Evolutionary conservation across 2,329 filamentous ascomycete genomes (phyloP).

Genomic region (Cladosporium sp.): DNA sequence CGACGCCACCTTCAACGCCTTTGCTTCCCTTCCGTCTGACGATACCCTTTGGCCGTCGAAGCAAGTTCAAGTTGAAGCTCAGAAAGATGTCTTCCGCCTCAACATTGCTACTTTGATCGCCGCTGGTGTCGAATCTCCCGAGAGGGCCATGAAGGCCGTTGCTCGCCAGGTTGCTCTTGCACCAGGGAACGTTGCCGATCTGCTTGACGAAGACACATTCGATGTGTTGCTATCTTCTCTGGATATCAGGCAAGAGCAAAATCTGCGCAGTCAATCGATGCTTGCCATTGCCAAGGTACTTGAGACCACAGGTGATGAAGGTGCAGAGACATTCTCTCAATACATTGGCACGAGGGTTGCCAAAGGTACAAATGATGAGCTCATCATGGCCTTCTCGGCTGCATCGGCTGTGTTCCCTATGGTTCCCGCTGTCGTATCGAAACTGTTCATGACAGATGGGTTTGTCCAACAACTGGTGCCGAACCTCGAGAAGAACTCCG

Average conservation of each 20-base stretch:
- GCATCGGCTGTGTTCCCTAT: conserved; percentile 86
- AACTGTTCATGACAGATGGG: conserved; percentile 83
- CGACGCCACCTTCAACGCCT: conserved; percentile 48
- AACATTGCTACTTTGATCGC: conserved; percentile 89
- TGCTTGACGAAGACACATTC: conserved; percentile 73
- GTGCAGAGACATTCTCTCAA: conserved; percentile 63
- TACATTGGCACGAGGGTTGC: conserved; percentile 74
- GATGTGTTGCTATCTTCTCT: conserved; percentile 85
- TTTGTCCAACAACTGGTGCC: conserved; percentile 78
- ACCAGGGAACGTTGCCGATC: conserved; percentile 60
- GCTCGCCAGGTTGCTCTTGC: conserved; percentile 59
- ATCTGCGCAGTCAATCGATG: conserved; percentile 78
- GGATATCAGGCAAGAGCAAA: conserved; percentile 75
- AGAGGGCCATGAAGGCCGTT: conserved; percentile 62
- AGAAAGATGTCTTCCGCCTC: conserved; percentile 68
- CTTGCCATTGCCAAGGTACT: conserved; percentile 82
- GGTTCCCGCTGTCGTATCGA: conserved; percentile 70
- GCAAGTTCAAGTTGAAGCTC: conserved; percentile 48
- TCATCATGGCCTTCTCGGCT: conserved; percentile 91
- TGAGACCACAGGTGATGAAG: conserved; percentile 71
- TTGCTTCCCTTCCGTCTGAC: conserved; percentile 48
- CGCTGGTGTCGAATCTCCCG: conserved; percentile 74
- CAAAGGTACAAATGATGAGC: conserved; percentile 79
- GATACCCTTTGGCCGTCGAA: conserved; percentile 45
- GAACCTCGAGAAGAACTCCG: conserved; percentile 66